A percentile compares a stretch with the other conserved stretches of the same genome.
phyloP scores from a whole-genome alignment of 1,284 basidiomycete species.

The Rhodotorula sp. region DNA sequence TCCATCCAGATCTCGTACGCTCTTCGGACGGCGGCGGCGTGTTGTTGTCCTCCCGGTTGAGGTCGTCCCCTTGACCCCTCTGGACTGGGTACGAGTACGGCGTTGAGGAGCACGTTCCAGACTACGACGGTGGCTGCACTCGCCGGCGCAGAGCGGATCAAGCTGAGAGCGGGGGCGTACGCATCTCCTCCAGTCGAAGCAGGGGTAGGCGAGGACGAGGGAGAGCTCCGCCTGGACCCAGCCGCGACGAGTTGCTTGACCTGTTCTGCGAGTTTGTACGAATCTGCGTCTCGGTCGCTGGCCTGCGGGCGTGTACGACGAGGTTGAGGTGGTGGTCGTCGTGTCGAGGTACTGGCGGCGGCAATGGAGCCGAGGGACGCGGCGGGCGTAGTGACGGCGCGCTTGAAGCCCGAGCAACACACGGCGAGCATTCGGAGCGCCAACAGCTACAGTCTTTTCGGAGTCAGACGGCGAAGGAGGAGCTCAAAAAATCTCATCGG shows the following conservation, averaged over 20 bases:
- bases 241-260: slow-evolving; percentile 12
- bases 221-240: slow-evolving; percentile 1
- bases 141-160: slow-evolving; percentile 32
- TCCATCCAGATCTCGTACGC: slow-evolving; percentile 37
- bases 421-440: no score
- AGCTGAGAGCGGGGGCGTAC: slow-evolving; percentile 14
- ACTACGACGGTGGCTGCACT: slow-evolving; percentile 38
- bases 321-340: no score
- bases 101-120: slow-evolving; percentile 43
- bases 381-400: no score
- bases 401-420: no score
- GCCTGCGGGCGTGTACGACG: no score
- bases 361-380: no score
- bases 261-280: slow-evolving; percentile 32
- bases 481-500: no score
- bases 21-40: background rate
- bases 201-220: background rate
- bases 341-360: no score
- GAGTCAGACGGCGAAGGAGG: no score
- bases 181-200: background rate
- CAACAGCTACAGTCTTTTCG: no score
- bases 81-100: slow-evolving; percentile 4
- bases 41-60: background rate
- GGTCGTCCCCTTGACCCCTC: slow-evolving; percentile 1
- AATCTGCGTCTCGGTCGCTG: slow-evolving; percentile 14